Evolutionary conservation across 768 basidiomycete genomes (phyloP), one percentile per base, ranked within the genome.

Genomic region (Guyanaporus albipodus): DNA sequence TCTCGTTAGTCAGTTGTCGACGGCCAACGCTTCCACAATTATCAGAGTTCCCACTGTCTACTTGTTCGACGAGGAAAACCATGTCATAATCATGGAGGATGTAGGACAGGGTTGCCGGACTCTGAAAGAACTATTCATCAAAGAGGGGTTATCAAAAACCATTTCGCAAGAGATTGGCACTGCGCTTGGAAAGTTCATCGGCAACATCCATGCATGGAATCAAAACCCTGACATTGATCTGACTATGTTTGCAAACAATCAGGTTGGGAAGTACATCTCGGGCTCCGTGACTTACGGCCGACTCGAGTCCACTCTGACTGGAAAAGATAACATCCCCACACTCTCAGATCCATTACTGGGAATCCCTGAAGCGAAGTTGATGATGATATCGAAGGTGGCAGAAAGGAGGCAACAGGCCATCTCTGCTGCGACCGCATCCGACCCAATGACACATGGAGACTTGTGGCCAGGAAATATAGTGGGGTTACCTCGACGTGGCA

Each of bases 401-500:
- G 53, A 60, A 31, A 61, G 52, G 36, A 66, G 61, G 45, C 50
- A 56, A 9, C 36, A 55, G 19, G 63, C 52, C n/a, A 72, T 77
- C 27, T 36, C 48, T 21, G 59, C 59, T 21, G 59, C 61, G 10
- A 54, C 52, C 3, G 24, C 59, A 23, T 46, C 57, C 28, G 69
- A 70, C 38, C 56, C 65, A 10, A 38, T 67, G 48, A 67, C 64
- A 18, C 65, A 66, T 10, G 85, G 85, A 0, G 85, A 87, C 60
- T 81, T 86, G 54, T 87, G 85, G 83, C 76, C 85, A 2, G 85
- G 83, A 0, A 86, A 87, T 55, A 52, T 86, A 37, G 67, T 84
- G 50, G 54, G 84, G n/a, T 60, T 54, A 10, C 57, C 72, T 10
- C 62, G 62, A 38, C 57, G 56, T 6, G 57, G 64, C 1, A n/a